Conservation (phyloP, 441 rosid species). For the Eutrema salsugineum region DNA sequence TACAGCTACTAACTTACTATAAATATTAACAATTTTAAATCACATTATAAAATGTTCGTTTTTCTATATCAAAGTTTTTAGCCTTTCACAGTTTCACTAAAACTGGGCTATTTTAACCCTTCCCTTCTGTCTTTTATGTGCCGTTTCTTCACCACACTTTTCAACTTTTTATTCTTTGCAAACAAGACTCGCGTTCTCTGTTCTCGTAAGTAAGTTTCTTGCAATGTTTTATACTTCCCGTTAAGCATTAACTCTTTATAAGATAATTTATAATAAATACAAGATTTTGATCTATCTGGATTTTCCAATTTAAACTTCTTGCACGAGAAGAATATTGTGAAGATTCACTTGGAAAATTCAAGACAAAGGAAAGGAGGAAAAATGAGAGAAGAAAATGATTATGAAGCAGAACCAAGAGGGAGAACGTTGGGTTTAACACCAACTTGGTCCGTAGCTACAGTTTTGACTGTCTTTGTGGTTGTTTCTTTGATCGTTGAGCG, state of each 20-base stretch:
- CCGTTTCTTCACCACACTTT: background rate
- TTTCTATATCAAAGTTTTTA: background rate
- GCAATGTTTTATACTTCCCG: background rate
- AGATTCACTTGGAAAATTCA: background rate
- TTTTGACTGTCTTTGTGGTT: constrained; percentile 70
- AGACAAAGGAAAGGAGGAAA: background rate
- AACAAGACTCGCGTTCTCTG: background rate
- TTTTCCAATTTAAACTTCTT: background rate
- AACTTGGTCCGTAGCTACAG: constrained; percentile 96
- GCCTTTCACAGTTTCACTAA: too few species aligned
- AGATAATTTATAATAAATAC: too few species aligned
- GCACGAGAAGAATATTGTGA: background rate
- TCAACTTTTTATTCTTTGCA: background rate
- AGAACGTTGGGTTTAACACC: constrained; percentile 86
- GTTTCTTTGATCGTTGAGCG: constrained; percentile 90
- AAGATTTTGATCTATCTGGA: background rate
- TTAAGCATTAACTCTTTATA: background rate
- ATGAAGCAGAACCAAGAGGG: constrained; percentile 8
- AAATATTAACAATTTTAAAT: too few species aligned
- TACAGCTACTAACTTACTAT: too few species aligned
- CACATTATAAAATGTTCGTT: background rate
- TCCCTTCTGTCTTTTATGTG: background rate
- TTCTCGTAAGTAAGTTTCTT: constrained; percentile 4
- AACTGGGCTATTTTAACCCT: background rate
- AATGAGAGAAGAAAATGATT: constrained; percentile 23